Evolutionary conservation across 1,139 yeast genomes (phyloP).

Genomic region (Suhomyces bokatorum): DNA sequence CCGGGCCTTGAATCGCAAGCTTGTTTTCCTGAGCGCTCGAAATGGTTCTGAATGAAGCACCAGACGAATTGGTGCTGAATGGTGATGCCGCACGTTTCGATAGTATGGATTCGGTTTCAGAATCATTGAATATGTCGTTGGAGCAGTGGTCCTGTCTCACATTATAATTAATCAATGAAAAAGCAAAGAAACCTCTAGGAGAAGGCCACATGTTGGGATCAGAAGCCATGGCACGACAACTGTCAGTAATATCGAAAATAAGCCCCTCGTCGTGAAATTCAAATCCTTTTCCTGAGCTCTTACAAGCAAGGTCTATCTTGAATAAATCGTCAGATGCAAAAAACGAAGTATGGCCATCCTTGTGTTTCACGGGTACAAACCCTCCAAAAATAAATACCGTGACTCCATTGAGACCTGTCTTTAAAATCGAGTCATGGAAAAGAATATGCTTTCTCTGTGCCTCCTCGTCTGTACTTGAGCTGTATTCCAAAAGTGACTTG

Average conservation of each 20-base stretch:
- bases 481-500: neutral
- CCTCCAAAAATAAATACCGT: slow-evolving; percentile 47
- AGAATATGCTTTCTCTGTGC: slow-evolving; percentile 9
- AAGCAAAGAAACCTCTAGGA: slow-evolving; percentile 47
- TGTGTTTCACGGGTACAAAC: slow-evolving; percentile 23
- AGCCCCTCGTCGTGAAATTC: slow-evolving; percentile 27
- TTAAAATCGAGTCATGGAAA: slow-evolving; percentile 16
- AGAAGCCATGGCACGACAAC: slow-evolving; percentile 14
- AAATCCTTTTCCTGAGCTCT: slow-evolving; percentile 16
- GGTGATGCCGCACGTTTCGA: slow-evolving; percentile 11
- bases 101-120: slow-evolving; percentile 3
- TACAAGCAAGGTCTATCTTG: slow-evolving; percentile 34
- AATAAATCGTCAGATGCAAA: slow-evolving; percentile 39
- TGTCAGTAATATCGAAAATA: slow-evolving; percentile 17
- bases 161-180: slow-evolving; percentile 29
- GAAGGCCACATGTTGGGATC: slow-evolving; percentile 28
- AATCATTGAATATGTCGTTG: slow-evolving; percentile 5
- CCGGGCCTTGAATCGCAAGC: slow-evolving; percentile 6
- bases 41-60: slow-evolving; percentile 22
- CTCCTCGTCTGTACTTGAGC: slow-evolving; percentile 1
- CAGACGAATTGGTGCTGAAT: slow-evolving; percentile 8
- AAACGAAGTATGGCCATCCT: slow-evolving; percentile 24
- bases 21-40: slow-evolving; percentile 9
- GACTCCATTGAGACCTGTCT: slow-evolving; percentile 23
- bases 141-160: slow-evolving; percentile 18